Evolutionary conservation across 2,329 filamentous ascomycete genomes (phyloP), one percentile per base, ranked within the genome.

Genomic region (Paecilomyces formosus): DNA sequence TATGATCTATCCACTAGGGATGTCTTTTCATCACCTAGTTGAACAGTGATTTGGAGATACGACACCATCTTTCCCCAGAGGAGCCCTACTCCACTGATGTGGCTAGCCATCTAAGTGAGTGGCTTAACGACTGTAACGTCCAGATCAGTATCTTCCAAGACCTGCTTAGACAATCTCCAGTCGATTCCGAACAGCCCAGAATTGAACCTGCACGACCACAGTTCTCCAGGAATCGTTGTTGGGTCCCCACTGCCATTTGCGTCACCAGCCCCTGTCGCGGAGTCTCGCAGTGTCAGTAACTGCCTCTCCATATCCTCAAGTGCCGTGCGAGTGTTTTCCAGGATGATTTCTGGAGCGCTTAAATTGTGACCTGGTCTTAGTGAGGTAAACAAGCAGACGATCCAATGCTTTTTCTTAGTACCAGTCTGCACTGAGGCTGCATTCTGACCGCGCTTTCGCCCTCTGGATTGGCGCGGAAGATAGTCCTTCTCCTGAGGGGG

Each of bases 381-480:
- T 2, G 81, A 84, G 0, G 83, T 86, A 62, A 86, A 86, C 0
- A 87, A 68, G 62, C 84, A 86, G 0, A 81, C 79, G 26, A 87
- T 77, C 77, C 81, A 86, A 57, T 84, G 81, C 12, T 70, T 68
- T 22, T 68, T 72, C 12, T 33, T 49, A 39, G 21, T 21, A 3
- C 61, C 55, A 8, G 15, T 24, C 54, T 39, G 54, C 5, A 22
- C 24, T 21, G 22, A 33, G 18, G 4, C 39, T 3, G 49, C 56
- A 15, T n/a, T 56, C 22, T 56, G 52, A 55, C 58, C 51, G 12
- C 31, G 26, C 24, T 26, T 56, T 39, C 24, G 51, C 30, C 52
- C 55, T 9, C 21, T 49, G 55, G 39, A 49, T 33, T 24, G 26
- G 50, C 26, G 22, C 18, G 58, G 30, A 13, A 49, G 18, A 39